Conservation (phyloP, 176 grass and related monocot genomes). For the Hordeum vulgare region MorexV3_pseudomolecules_assembly NC_058523.1:223107555-223108054, state of each 20-base stretch:
- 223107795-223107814: neutral
- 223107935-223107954: conserved; percentile 1
- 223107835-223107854: neutral
- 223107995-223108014: too few species aligned
- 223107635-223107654: too few species aligned
- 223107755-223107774: too few species aligned
- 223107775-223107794: too few species aligned
- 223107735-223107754: too few species aligned
- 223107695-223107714: neutral
- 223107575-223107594: too few species aligned
- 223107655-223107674: neutral
- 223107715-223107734: neutral
- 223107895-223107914: conserved; percentile 12
- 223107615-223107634: too few species aligned
- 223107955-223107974: neutral
- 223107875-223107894: neutral
- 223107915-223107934: conserved; percentile 10
- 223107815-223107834: neutral
- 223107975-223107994: neutral
- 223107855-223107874: neutral
- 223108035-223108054: conserved; percentile 18
- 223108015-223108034: conserved; percentile 15
- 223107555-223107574: too few species aligned
- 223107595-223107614: too few species aligned
- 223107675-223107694: neutral